Percentiles rank a stretch among this genome's conserved stretches.
These are phyloP conservation scores for Neofusicoccum ribis DNA, from an alignment of 2,329 filamentous ascomycete species.

Conservation along the genomic window DNA sequence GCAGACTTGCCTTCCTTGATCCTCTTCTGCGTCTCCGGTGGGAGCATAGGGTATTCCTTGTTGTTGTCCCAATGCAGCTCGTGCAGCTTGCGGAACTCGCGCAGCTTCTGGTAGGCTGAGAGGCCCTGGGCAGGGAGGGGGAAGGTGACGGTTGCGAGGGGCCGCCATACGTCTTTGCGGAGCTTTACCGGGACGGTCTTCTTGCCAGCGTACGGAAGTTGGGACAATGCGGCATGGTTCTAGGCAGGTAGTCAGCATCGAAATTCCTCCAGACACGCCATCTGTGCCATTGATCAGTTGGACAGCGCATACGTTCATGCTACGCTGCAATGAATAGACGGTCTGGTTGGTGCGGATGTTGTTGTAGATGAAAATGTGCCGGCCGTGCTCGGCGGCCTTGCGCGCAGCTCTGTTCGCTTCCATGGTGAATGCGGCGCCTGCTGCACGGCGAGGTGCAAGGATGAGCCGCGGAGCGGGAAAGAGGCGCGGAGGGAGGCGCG, in stretches of 20 bases:
- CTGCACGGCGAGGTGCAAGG: neutral
- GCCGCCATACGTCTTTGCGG: slow-evolving; percentile 64
- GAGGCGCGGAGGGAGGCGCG: neutral
- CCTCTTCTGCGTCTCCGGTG: slow-evolving; percentile 38
- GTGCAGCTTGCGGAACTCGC: slow-evolving; percentile 61
- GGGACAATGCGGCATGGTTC: slow-evolving; percentile 42
- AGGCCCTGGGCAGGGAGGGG: slow-evolving; percentile 52
- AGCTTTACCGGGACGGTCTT: slow-evolving; percentile 60
- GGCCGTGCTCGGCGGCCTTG: slow-evolving; percentile 22
- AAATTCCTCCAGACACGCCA: neutral
- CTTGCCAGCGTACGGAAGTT: slow-evolving; percentile 64
- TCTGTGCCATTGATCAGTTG: neutral
- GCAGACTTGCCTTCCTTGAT: slow-evolving; percentile 44
- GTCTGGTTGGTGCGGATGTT: slow-evolving; percentile 65
- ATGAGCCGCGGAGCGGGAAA: neutral
- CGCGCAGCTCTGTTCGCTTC: neutral
- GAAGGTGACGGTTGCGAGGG: slow-evolving; percentile 60
- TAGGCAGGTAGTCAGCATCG: neutral
- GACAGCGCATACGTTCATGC: slow-evolving; percentile 51
- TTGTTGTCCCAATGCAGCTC: slow-evolving; percentile 54
- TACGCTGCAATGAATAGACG: slow-evolving; percentile 61
- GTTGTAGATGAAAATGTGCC: slow-evolving; percentile 64
- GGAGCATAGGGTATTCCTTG: slow-evolving; percentile 8
- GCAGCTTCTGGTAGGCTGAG: slow-evolving; percentile 57
- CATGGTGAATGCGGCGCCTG: neutral